Evolutionary conservation across 2,329 filamentous ascomycete genomes (phyloP).

Genomic region (Incumbomyces lentus): DNA sequence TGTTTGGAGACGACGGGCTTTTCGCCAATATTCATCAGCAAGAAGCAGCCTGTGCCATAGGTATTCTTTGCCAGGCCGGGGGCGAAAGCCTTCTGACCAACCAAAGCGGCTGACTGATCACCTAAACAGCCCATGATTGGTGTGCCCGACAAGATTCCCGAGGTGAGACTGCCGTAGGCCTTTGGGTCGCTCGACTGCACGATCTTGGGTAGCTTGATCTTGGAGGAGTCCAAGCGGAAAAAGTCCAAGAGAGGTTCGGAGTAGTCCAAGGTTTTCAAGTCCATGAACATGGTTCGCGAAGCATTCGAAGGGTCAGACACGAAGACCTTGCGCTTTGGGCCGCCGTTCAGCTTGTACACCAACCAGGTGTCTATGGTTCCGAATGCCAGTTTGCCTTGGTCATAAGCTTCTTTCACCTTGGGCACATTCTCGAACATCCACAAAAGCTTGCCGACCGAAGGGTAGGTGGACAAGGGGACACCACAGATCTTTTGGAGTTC

Average conservation of each 20-base stretch:
- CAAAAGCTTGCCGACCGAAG: conserved; percentile 70
- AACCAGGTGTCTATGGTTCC: conserved; percentile 86
- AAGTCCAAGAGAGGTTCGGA: conserved; percentile 67
- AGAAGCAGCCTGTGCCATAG: conserved; percentile 80
- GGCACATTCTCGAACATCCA: conserved; percentile 70
- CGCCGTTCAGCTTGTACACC: conserved; percentile 69
- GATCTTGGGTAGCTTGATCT: conserved; percentile 70
- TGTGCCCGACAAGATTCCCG: conserved; percentile 57
- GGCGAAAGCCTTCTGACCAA: conserved; percentile 74
- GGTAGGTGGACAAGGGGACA: conserved; percentile 77
- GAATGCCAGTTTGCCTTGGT: conserved; percentile 65
- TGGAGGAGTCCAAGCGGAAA: conserved; percentile 63
- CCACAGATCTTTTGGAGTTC: conserved; percentile 62
- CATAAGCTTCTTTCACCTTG: conserved; percentile 62
- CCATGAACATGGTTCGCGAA: conserved; percentile 90
- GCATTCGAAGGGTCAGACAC: conserved; percentile 85
- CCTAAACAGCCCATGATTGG: conserved; percentile 75
- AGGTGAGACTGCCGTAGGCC: conserved; percentile 58
- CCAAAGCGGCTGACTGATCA: conserved; percentile 76
- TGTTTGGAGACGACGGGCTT: conserved; percentile 77
- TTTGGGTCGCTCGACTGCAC: conserved; percentile 67
- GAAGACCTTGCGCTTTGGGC: conserved; percentile 54
- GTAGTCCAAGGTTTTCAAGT: conserved; percentile 69
- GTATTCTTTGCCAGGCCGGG: conserved; percentile 83
- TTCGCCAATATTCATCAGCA: conserved; percentile 78